Conservation (phyloP, 169 alveolate species). For the Haemoproteus tartakovskyi region DNA sequence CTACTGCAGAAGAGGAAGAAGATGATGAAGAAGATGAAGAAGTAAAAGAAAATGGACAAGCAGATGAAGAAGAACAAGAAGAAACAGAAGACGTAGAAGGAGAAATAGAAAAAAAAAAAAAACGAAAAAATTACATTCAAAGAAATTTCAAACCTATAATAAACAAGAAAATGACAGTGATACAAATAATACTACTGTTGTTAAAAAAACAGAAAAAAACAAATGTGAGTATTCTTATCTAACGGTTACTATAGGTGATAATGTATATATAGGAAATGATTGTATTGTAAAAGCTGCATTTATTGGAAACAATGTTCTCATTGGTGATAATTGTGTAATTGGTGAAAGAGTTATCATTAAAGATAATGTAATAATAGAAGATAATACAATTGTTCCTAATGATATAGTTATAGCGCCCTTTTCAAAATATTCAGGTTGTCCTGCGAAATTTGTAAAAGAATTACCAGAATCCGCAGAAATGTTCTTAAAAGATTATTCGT, state of each 20-base stretch:
- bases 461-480: slow-evolving; percentile 73
- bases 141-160: not conserved
- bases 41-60: too few relatives aligned
- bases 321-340: slow-evolving; percentile 84
- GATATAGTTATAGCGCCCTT: slow-evolving; percentile 82
- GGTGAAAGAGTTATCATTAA: slow-evolving; percentile 80
- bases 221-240: too few relatives aligned
- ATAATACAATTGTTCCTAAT: slow-evolving; percentile 78
- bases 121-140: not conserved
- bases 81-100: too few relatives aligned
- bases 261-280: slow-evolving; percentile 80
- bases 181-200: too few relatives aligned
- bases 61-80: too few relatives aligned
- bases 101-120: slow-evolving; percentile 51
- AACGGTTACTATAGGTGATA: slow-evolving; percentile 77
- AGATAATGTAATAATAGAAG: slow-evolving; percentile 79
- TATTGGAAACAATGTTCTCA: slow-evolving; percentile 81
- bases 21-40: too few relatives aligned
- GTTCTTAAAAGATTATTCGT: slow-evolving; percentile 14
- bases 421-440: slow-evolving; percentile 84
- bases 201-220: too few relatives aligned
- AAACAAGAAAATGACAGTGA: too few relatives aligned
- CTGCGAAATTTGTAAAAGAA: slow-evolving; percentile 78
- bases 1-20: too few relatives aligned
- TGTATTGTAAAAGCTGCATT: slow-evolving; percentile 78